phyloP scores from a whole-genome alignment of 2,329 filamentous ascomycete species.

The Paraconiothyrium brasiliense region DNA sequence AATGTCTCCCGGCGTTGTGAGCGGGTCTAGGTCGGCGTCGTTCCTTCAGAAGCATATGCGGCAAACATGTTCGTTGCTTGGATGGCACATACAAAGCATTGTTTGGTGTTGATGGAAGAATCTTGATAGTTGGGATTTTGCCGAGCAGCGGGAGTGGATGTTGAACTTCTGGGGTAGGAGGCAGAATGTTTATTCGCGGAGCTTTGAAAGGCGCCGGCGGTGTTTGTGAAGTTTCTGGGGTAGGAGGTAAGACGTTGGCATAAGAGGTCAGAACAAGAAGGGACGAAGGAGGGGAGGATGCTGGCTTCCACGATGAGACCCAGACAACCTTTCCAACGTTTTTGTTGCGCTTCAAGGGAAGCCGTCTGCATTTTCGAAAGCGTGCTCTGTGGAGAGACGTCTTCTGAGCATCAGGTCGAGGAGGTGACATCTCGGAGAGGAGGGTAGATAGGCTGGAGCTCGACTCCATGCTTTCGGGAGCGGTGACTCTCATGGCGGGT shows the following conservation, averaged over 20 bases:
- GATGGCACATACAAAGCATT: no score
- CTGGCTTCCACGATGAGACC: background rate
- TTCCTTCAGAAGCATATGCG: background rate
- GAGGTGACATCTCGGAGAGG: background rate
- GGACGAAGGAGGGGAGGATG: background rate
- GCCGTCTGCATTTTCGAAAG: background rate
- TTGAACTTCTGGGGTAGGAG: background rate
- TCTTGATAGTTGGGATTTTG: background rate
- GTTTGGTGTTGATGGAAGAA: background rate
- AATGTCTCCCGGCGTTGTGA: background rate
- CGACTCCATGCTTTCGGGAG: background rate
- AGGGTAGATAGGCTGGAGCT: slow-evolving; percentile 1
- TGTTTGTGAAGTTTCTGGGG: background rate
- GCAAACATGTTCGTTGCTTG: background rate
- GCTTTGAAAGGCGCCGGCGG: background rate
- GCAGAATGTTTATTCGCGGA: background rate
- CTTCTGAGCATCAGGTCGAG: background rate
- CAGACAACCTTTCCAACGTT: background rate
- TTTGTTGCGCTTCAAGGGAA: background rate
- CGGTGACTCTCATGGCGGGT: slow-evolving; percentile 2
- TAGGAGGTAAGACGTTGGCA: background rate
- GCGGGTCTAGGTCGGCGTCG: background rate
- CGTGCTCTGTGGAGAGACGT: no score
- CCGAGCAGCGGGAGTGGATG: background rate
- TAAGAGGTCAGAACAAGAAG: background rate